Evolutionary conservation across 2,329 filamentous ascomycete genomes (phyloP), one percentile per base, ranked within the genome.

Genomic region (Trichoderma polysporum): DNA sequence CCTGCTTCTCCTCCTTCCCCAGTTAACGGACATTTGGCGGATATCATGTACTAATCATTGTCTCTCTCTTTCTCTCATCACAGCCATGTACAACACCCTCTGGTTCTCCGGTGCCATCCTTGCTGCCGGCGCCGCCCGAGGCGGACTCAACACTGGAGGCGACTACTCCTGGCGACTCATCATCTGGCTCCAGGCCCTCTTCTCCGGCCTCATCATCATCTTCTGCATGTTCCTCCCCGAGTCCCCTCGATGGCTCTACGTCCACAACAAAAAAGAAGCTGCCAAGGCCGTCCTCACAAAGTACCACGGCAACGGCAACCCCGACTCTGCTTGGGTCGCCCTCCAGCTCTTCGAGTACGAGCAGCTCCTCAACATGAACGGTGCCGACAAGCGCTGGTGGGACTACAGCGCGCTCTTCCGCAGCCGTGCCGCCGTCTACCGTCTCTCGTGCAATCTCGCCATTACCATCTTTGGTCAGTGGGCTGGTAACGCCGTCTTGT

Each of bases 101-200:
- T 82, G 79, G 79, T 82, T 81, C 69, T 75, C 77, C 8, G 82
- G 82, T n/a, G 79, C 81, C 45, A 85, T 86, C 49, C 76, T 85
- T 25, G 81, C 84, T 1, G 79, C 80, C n/a, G 83, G 82, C 41
- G 81, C 80, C 4, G 80, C 81, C 10, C 80, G 81, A 33, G 85
- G 83, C 57, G 76, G 74, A 53, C 73, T 80, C 25, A 78, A 81
- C 49, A 70, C 75, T 9, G 72, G 76, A 8, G 60, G 60, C 22
- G 60, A 64, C 50, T 64, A 45, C 27, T 64, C 60, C 4, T 78
- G 80, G 17, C 73, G 76, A 17, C 73, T 83, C 35, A 80, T 80
- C 15, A 77, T 80, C 13, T 81, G 80, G 77, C 76, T 83, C 3
- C 81, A 84, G 69, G 74, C 77, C 33, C 73, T 80, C 59, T 81